Evolutionary conservation across 1,284 basidiomycete species (phyloP), one percentile per base, ranked within the genome.

Genomic region (Sporisorium reilianum): DNA sequence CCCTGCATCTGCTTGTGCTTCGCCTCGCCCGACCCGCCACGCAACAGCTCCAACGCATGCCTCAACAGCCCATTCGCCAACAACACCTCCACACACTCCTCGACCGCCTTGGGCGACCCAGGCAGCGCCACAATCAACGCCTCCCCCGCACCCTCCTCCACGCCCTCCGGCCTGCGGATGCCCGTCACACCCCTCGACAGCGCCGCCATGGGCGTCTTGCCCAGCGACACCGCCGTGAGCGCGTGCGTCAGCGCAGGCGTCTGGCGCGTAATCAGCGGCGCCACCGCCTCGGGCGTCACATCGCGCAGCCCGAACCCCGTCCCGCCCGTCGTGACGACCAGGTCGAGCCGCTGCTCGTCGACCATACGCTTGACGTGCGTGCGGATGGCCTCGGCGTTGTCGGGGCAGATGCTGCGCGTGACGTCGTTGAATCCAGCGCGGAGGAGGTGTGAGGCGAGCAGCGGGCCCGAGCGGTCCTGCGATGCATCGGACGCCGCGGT

Each of bases 251-350:
- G 86, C 2, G 92, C 92, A 0, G 92, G 86, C 1, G 93, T 92
- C 48, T 89, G 87, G 5, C 91, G 89, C 64, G 91, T 89, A 34
- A 95, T 88, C 20, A 95, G 85, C 0, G 90, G 89, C 12, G 87
- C 85, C 50, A 95, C 87, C 0, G 92, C 92, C 87, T 95, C 92
- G 41, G 93, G 93, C 6, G 93, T 95, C 40, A 87, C 85, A 84
- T 95, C 93, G 64, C 91, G 87, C 34, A 88, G 86, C 2, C 93
- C 91, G 80, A 94, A 93, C 5, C 93, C 93, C 0, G 93, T 95
- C 2, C 93, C 93, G 11, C 93, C 93, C 0, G 91, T 92, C 5
- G 92, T 93, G 63, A 95, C 86, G 25, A 81, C 64, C 23, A 81
- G 53, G 6, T 72, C 54, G 7, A 74, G 28, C 0, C 25, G 28